Evolutionary conservation across 352 stramenopile genomes (phyloP).

Genomic region (Phytophthora ramorum): DNA sequence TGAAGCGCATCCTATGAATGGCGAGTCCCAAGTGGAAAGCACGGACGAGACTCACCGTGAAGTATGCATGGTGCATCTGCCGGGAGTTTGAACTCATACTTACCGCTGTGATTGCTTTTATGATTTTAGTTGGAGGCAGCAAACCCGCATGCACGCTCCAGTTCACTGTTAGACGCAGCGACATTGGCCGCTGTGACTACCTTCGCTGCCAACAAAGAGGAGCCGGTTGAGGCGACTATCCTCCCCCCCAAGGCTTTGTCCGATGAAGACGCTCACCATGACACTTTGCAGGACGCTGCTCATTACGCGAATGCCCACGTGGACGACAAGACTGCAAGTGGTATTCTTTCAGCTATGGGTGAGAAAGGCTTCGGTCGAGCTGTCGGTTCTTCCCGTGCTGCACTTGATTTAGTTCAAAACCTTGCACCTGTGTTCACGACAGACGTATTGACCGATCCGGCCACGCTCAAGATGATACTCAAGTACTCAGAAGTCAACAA

Average conservation of each 20-base stretch:
- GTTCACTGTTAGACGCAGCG: conserved; percentile 28
- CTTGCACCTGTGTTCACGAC: conserved; percentile 80
- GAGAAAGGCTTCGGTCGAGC: conserved; percentile 33
- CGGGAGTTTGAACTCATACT: not conserved
- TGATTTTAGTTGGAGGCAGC: not conserved
- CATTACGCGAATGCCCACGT: conserved; percentile 1
- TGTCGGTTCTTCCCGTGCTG: conserved; percentile 31
- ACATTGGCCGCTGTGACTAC: conserved; percentile 24
- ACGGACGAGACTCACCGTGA: not conserved
- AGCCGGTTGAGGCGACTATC: conserved; percentile 10
- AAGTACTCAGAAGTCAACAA: conserved; percentile 65
- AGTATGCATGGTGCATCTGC: not conserved
- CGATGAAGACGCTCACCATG: not conserved
- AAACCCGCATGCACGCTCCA: conserved; percentile 4
- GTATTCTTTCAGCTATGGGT: not conserved
- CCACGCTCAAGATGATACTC: conserved; percentile 79
- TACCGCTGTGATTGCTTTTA: not conserved
- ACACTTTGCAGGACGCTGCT: conserved; percentile 1
- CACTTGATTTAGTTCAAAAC: conserved; percentile 76
- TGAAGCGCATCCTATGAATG: conserved; percentile 4
- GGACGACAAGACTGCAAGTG: conserved; percentile 7
- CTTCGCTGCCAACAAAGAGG: conserved; percentile 3
- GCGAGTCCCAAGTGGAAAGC: conserved; percentile 6
- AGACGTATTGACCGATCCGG: conserved; percentile 76
- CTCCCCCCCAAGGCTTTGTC: conserved; percentile 1